These are phyloP conservation scores for Penstemon newberryi DNA, from an alignment of 257 asterid species.

Conservation along the genomic window DNA sequence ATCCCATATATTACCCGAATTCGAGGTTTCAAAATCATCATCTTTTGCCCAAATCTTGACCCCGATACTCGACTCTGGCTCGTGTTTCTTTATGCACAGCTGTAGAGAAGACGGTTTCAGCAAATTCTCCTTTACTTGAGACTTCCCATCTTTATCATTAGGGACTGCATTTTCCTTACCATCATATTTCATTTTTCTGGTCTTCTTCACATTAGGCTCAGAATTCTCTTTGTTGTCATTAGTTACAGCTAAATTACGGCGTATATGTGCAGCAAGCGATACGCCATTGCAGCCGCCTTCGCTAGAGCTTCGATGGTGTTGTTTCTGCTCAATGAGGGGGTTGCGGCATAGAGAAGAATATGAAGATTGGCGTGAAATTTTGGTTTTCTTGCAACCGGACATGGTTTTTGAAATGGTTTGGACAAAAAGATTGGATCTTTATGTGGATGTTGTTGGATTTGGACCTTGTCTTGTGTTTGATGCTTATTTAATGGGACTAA, in stretches of 20 bases:
- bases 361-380: slow-evolving; percentile 46
- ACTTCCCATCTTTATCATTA: slow-evolving; percentile 30
- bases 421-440: neutral
- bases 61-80: slow-evolving; percentile 58
- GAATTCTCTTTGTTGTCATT: slow-evolving; percentile 51
- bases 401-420: slow-evolving; percentile 26
- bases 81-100: slow-evolving; percentile 58
- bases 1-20: slow-evolving; percentile 71
- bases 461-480: slow-evolving; percentile 27
- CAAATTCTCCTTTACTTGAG: slow-evolving; percentile 35
- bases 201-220: slow-evolving; percentile 37
- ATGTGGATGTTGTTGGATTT: slow-evolving; percentile 25
- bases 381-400: slow-evolving; percentile 55
- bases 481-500: slow-evolving; percentile 30
- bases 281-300: slow-evolving; percentile 26
- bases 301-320: slow-evolving; percentile 46
- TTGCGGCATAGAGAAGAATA: slow-evolving; percentile 57
- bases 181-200: slow-evolving; percentile 33
- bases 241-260: slow-evolving; percentile 24
- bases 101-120: slow-evolving; percentile 72
- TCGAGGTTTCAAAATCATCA: slow-evolving; percentile 44
- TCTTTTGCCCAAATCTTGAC: slow-evolving; percentile 39
- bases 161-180: slow-evolving; percentile 20
- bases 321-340: slow-evolving; percentile 61
- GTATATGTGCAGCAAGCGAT: slow-evolving; percentile 34